Conservation (phyloP, 805 yeast species). For the Lipomyces sp. region DNA sequence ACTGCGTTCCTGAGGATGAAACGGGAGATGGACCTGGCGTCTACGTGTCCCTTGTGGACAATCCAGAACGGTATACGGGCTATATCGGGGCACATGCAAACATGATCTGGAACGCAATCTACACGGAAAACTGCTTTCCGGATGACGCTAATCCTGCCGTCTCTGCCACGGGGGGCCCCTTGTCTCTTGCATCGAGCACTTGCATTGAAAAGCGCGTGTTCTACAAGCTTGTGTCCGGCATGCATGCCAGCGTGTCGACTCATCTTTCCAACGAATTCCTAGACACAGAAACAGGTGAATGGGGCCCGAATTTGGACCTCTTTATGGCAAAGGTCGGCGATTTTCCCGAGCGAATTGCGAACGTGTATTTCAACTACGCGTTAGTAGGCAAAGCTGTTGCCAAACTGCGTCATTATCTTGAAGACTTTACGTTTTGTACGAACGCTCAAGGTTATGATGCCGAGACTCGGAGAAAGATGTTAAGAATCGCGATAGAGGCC, state of each 20-base stretch:
- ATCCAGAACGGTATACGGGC: slow-evolving; percentile 96
- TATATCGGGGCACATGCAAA: slow-evolving; percentile 90
- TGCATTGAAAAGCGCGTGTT: slow-evolving; percentile 87
- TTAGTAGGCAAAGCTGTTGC: slow-evolving; percentile 76
- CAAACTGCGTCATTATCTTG: slow-evolving; percentile 56
- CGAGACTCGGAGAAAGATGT: slow-evolving; percentile 46
- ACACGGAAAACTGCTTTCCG: slow-evolving; percentile 85
- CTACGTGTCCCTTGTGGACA: slow-evolving; percentile 77
- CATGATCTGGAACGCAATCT: slow-evolving; percentile 90
- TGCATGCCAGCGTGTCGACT: slow-evolving; percentile 93
- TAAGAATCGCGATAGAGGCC: slow-evolving; percentile 41
- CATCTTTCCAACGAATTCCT: slow-evolving; percentile 84
- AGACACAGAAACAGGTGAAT: slow-evolving; percentile 65
- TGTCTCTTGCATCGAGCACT: slow-evolving; percentile 42
- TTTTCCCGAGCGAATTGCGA: slow-evolving; percentile 82
- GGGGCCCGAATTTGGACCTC: slow-evolving; percentile 77
- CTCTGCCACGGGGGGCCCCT: slow-evolving; percentile 13
- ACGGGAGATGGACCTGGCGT: slow-evolving; percentile 46
- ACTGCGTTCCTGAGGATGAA: slow-evolving; percentile 45
- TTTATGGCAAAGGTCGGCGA: slow-evolving; percentile 90
- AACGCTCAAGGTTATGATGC: slow-evolving; percentile 40
- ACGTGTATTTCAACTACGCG: slow-evolving; percentile 89
- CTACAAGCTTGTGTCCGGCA: slow-evolving; percentile 81
- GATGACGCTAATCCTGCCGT: slow-evolving; percentile 1
- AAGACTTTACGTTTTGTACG: slow-evolving; percentile 50